These are phyloP conservation scores for Rhodotorula kratochvilovae DNA, from an alignment of 768 basidiomycete genomes.

Conservation along the genomic window DNA sequence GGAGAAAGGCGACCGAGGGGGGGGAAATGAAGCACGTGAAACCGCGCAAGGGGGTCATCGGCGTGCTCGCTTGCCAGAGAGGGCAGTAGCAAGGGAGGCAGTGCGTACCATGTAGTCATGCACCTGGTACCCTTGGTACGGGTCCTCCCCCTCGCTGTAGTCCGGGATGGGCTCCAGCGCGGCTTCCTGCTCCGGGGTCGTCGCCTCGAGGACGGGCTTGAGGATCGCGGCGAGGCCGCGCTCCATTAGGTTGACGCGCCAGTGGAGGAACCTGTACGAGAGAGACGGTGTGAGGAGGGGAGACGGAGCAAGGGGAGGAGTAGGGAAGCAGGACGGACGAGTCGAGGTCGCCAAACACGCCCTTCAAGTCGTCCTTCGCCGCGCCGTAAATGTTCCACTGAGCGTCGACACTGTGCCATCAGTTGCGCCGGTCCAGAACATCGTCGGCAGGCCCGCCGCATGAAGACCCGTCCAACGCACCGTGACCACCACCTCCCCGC, in stretches of 20 bases:
- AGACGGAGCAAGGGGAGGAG: no score
- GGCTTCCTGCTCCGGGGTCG: neutral
- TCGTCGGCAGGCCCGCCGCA: neutral
- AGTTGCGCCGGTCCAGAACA: neutral
- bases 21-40: no score
- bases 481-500: slow-evolving; percentile 1
- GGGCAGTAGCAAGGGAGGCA: no score
- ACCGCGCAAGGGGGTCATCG: neutral
- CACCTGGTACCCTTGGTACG: slow-evolving; percentile 34
- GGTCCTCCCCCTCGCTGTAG: slow-evolving; percentile 21
- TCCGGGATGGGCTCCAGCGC: slow-evolving; percentile 26
- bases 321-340: slow-evolving; percentile 11
- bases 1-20: no score
- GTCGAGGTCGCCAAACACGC: slow-evolving; percentile 33
- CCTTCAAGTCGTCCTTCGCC: slow-evolving; percentile 20
- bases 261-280: slow-evolving; percentile 27
- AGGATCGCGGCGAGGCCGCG: slow-evolving; percentile 3
- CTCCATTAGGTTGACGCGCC: slow-evolving; percentile 36
- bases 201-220: slow-evolving; percentile 2
- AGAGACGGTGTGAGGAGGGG: neutral
- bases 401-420: neutral
- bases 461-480: neutral
- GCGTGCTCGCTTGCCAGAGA: neutral
- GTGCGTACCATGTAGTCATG: slow-evolving; percentile 30
- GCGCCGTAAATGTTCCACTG: slow-evolving; percentile 39